Evolutionary conservation across 495 filamentous ascomycete genomes (phyloP).

Genomic region (Cercophora scortea): DNA sequence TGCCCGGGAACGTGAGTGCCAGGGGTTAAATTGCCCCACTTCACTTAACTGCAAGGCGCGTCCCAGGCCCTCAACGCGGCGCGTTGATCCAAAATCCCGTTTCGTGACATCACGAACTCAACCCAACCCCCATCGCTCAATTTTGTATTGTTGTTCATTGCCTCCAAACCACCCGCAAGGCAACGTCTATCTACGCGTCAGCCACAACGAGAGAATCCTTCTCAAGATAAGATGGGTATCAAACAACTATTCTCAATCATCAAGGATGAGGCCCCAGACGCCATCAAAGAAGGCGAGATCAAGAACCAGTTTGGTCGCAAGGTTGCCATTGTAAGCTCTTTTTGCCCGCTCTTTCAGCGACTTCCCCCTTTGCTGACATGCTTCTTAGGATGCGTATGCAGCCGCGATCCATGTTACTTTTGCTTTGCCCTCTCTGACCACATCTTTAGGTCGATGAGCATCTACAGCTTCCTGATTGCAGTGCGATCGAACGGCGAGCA

Average conservation of each 20-base stretch:
- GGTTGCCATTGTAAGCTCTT: conserved; percentile 76
- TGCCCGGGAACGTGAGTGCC: neutral
- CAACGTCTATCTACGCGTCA: neutral
- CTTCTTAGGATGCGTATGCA: conserved; percentile 73
- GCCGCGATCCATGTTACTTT: neutral
- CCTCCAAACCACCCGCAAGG: neutral
- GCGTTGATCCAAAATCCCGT: conserved; percentile 5
- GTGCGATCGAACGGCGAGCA: conserved; percentile 95
- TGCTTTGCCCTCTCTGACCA: neutral
- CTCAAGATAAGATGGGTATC: conserved; percentile 78
- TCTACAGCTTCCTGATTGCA: conserved; percentile 97
- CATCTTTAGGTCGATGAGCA: conserved; percentile 78
- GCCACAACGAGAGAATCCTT: neutral
- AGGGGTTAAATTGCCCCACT: conserved; percentile 19
- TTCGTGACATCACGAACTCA: conserved; percentile 19
- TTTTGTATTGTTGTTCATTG: no score
- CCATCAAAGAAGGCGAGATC: conserved; percentile 94
- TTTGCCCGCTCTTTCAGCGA: neutral
- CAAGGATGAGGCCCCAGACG: conserved; percentile 83
- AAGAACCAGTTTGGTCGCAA: conserved; percentile 98
- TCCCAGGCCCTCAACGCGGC: conserved; percentile 2
- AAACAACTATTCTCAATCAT: conserved; percentile 84
- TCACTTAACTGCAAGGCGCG: conserved; percentile 13
- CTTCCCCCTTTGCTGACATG: conserved; percentile 7
- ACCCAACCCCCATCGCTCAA: neutral